Percentiles rank a stretch among this genome's conserved stretches.
Evolutionary conservation across 176 grass and related monocot genomes (phyloP).

Genomic region (Triticum timopheevii): DNA sequence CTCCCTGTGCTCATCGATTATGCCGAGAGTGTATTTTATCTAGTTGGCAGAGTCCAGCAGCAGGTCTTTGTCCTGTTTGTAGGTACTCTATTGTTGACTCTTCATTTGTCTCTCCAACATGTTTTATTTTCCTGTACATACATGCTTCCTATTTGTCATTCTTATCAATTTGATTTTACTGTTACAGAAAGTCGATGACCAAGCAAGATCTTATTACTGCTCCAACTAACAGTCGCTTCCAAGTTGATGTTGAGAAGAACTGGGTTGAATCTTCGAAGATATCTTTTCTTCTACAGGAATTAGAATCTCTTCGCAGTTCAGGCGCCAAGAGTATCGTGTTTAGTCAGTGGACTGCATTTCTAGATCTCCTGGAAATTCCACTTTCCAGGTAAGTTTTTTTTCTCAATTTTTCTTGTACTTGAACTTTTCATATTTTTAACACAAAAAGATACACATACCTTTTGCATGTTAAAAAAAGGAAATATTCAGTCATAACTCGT

Average conservation of each 20-base stretch:
- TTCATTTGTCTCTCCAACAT: not conserved
- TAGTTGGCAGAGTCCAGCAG: slow-evolving; percentile 66
- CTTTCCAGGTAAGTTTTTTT: slow-evolving; percentile 66
- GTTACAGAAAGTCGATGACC: slow-evolving; percentile 58
- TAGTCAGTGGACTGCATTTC: slow-evolving; percentile 98
- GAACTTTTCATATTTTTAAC: not conserved
- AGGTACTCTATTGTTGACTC: slow-evolving; percentile 43
- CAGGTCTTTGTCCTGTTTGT: slow-evolving; percentile 93
- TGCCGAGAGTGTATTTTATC: slow-evolving; percentile 90
- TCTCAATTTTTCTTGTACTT: not conserved
- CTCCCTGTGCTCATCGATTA: slow-evolving; percentile 85
- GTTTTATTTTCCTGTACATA: not conserved
- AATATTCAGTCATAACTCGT: not conserved
- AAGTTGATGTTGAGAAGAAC: slow-evolving; percentile 78
- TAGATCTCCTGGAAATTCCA: slow-evolving; percentile 96
- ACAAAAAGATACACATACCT: not conserved
- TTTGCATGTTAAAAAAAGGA: slow-evolving; percentile 12
- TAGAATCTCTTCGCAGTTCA: slow-evolving; percentile 55
- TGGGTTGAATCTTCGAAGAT: slow-evolving; percentile 98
- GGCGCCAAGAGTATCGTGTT: slow-evolving; percentile 91
- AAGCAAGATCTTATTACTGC: slow-evolving; percentile 94
- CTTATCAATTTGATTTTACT: not conserved
- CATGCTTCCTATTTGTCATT: slow-evolving; percentile 22
- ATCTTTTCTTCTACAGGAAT: slow-evolving; percentile 77
- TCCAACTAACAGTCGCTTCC: slow-evolving; percentile 80